Evolutionary conservation across 2,329 filamentous ascomycete genomes (phyloP).

Genomic region (Penicillium rolfsii): DNA sequence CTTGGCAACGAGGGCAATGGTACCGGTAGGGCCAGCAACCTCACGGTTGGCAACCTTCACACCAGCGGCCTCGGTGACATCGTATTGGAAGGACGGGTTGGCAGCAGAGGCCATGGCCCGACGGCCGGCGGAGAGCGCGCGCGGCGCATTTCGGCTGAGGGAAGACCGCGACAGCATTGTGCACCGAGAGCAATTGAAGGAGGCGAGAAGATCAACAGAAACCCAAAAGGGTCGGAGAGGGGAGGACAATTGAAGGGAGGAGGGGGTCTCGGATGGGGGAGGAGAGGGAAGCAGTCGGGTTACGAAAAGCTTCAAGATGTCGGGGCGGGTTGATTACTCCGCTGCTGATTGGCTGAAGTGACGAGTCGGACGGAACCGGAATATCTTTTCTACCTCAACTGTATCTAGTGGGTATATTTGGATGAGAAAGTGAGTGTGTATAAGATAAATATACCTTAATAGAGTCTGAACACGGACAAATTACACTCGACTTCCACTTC

Average conservation of each 20-base stretch:
- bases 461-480: background rate
- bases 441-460: background rate
- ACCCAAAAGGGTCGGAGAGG: slow-evolving; percentile 44
- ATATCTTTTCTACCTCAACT: slow-evolving; percentile 23
- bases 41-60: slow-evolving; percentile 94
- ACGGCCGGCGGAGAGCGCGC: slow-evolving; percentile 61
- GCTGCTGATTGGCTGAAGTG: slow-evolving; percentile 44
- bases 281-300: slow-evolving; percentile 35
- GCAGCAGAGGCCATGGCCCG: slow-evolving; percentile 67
- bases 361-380: slow-evolving; percentile 47
- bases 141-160: slow-evolving; percentile 66
- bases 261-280: slow-evolving; percentile 22
- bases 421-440: background rate
- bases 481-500: background rate
- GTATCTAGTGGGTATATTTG: background rate
- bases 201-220: slow-evolving; percentile 31
- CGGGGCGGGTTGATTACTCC: slow-evolving; percentile 43
- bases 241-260: slow-evolving; percentile 30
- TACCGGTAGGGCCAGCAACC: slow-evolving; percentile 83
- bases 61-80: slow-evolving; percentile 81
- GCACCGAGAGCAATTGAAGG: slow-evolving; percentile 52
- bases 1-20: slow-evolving; percentile 88
- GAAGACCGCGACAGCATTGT: slow-evolving; percentile 71
- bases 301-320: slow-evolving; percentile 50
- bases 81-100: slow-evolving; percentile 80